A percentile compares a stretch with the other conserved stretches of the same genome.
Conservation (phyloP, 2,329 filamentous ascomycete genomes). For the Eutypella sp. region DNA sequence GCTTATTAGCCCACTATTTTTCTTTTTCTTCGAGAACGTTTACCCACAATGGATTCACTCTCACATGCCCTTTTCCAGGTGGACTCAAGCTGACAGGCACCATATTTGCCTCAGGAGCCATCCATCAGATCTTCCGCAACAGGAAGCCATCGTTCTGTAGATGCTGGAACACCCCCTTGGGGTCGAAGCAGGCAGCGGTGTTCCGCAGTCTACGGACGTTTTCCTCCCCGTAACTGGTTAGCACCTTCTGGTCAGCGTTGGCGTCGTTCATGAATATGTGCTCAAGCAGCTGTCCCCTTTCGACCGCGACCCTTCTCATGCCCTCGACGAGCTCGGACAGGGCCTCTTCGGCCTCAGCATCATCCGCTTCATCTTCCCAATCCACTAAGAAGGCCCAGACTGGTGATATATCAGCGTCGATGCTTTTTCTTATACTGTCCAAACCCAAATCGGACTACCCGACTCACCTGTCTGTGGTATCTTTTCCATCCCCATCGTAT, state of each 20-base stretch:
- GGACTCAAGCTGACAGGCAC: too few species aligned
- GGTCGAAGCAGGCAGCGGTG: constrained; percentile 7
- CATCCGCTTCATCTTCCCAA: not conserved
- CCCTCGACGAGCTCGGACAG: not conserved
- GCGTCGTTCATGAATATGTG: constrained; percentile 7
- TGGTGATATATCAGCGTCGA: not conserved
- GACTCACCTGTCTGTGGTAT: constrained; percentile 11
- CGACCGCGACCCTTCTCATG: not conserved
- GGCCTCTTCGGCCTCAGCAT: not conserved
- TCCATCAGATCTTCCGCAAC: not conserved
- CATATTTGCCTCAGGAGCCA: not conserved
- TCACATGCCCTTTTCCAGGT: too few species aligned
- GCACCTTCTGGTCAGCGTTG: constrained; percentile 1
- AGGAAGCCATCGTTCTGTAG: constrained; percentile 1
- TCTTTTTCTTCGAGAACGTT: too few species aligned
- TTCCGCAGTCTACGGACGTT: constrained; percentile 1
- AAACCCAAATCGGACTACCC: too few species aligned
- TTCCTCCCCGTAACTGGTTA: constrained; percentile 6
- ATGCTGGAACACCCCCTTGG: constrained; percentile 7
- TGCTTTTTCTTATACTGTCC: too few species aligned
- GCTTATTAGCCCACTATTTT: too few species aligned
- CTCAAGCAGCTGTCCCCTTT: not conserved
- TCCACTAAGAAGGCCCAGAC: not conserved
- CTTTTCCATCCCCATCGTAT: constrained; percentile 8
- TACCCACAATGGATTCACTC: too few species aligned